Evolutionary conservation across 768 basidiomycete species (phyloP).

Genomic region (Mycena vulgaris): DNA sequence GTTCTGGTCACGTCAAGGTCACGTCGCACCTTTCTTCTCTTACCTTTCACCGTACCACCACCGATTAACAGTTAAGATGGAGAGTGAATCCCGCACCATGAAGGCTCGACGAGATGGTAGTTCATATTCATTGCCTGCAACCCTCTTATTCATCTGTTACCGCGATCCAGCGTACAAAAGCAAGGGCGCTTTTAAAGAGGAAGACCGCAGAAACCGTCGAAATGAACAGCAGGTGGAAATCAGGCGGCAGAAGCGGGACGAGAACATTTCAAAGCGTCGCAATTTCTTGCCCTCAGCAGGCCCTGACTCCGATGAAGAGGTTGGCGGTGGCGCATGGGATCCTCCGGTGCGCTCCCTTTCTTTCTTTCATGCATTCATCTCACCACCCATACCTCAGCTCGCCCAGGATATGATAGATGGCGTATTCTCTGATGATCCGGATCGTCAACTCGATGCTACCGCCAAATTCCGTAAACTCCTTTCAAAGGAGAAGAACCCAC

Average conservation of each 20-base stretch:
- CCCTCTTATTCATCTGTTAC: constrained; percentile 41
- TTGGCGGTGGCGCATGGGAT: constrained; percentile 79
- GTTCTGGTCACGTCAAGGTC: constrained; percentile 4
- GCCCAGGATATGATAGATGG: constrained; percentile 94
- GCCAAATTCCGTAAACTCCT: constrained; percentile 98
- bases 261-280: constrained; percentile 97
- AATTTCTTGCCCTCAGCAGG: constrained; percentile 86
- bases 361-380: constrained; percentile 26
- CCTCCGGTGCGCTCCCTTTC: constrained; percentile 70
- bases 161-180: constrained; percentile 86
- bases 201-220: constrained; percentile 94
- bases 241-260: constrained; percentile 97
- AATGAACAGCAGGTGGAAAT: constrained; percentile 99
- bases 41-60: constrained; percentile 40
- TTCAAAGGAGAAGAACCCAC: constrained; percentile 99
- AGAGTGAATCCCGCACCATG: constrained; percentile 76
- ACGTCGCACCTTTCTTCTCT: background rate
- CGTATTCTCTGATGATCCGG: constrained; percentile 93
- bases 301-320: constrained; percentile 94
- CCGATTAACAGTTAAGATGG: constrained; percentile 53
- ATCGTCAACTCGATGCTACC: constrained; percentile 96
- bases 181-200: constrained; percentile 90
- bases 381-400: constrained; percentile 64
- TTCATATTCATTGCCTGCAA: constrained; percentile 45
- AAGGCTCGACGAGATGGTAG: constrained; percentile 82